Base-by-base conservation (phyloP, 169 alveolate genomes). In the Plasmodium malariae region DNA sequence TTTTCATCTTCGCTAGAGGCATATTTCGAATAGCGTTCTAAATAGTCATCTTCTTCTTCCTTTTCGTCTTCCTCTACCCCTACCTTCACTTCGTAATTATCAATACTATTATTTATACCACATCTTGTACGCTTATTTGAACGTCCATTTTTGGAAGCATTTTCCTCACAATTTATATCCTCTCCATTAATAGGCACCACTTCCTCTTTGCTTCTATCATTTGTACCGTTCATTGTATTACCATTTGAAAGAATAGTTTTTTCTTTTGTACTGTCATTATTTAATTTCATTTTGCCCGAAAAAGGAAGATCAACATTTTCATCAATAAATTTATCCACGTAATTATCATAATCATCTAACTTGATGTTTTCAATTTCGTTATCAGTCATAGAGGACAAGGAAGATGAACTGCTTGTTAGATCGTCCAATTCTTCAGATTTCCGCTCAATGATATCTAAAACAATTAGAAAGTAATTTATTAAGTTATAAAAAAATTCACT, bases 401-500 rank as follows among this genome's bases (percentile, higher is more conserved):
- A 54, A 1, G 65, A 83, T 6, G 24, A 32, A 51, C 70, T 67
- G 12, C 36, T 43, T 54, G 55, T 19, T 9, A 48, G 65, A 32
- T 83, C 65, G 17, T 3, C 7, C 30, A 17, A 28, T 19, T 67
- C 60, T 5, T 19, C 57, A 14, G 45, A 7, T 37, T 59, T 48
- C 4, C 12, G 21, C 45, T 83, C 91, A 60, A 83, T 17, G n/a
- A 4, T 48, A 57, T 83, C 73, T 59, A 83, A 67, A 83, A 83
- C 72, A n/a, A 83, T 60, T 67, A 83, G 34, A 83, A 83, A 83
- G 36, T 83, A 83, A 67, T 83, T 83, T 83, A 83, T 83, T 34
- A 83, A 54, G 43, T 83, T 83, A 34, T 83, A 83, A 68, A 65
- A 83, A 67, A 83, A 83, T 11, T 51, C 83, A 83, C 67, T 83